phyloP scores from a whole-genome alignment of 805 yeast species.

The Wickerhamomyces chambardii region DNA sequence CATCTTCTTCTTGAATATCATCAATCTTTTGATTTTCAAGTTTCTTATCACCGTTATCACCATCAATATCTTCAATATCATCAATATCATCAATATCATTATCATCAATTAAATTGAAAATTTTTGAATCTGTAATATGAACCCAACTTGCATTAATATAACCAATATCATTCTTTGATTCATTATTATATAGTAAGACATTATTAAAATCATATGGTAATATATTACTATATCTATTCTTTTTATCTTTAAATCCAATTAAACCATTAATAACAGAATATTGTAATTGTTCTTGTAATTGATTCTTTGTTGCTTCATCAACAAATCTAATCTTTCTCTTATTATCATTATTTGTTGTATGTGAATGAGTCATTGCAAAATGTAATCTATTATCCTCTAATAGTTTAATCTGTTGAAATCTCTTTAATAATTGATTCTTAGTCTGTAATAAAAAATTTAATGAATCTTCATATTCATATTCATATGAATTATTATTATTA shows the following conservation, averaged over 20 bases:
- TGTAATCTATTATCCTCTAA: conserved; percentile 27
- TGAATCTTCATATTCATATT: no score
- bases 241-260: conserved; percentile 9
- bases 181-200: conserved; percentile 31
- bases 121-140: conserved; percentile 27
- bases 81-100: no score
- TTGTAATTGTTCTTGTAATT: background rate
- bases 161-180: conserved; percentile 13
- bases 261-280: conserved; percentile 12
- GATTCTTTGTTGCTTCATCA: no score
- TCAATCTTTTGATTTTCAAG: no score
- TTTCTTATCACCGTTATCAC: no score
- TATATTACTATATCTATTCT: conserved; percentile 57
- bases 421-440: conserved; percentile 14
- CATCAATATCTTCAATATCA: no score
- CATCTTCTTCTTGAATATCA: no score
- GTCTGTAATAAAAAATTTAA: conserved; percentile 20
- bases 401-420: conserved; percentile 23
- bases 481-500: no score
- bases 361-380: conserved; percentile 24
- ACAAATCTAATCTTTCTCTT: no score
- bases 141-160: conserved; percentile 62
- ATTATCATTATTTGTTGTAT: no score
- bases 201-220: conserved; percentile 59
- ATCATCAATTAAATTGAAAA: no score